phyloP scores from a whole-genome alignment of 352 stramenopile genomes.

The Phytophthora pluvialis region DNA sequence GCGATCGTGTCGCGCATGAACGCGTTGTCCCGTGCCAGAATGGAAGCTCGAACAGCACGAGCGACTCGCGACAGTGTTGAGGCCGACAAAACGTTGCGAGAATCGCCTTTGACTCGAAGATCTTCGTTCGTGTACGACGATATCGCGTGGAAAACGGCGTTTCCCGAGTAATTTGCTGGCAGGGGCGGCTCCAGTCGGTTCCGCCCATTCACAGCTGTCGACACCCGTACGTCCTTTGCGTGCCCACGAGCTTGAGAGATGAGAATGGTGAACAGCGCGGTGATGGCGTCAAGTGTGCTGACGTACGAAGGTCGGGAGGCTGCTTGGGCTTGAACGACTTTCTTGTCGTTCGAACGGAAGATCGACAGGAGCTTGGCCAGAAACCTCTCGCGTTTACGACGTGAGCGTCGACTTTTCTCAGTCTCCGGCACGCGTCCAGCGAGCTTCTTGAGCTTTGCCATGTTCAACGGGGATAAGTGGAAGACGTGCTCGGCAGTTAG shows the following conservation, averaged over 20 bases:
- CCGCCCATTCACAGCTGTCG: slow-evolving; percentile 55
- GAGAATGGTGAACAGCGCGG: slow-evolving; percentile 52
- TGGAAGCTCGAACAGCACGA: slow-evolving; percentile 44
- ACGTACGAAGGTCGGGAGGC: slow-evolving; percentile 33
- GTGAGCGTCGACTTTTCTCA: background rate
- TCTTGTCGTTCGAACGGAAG: slow-evolving; percentile 26
- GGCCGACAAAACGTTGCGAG: background rate
- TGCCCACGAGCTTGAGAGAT: slow-evolving; percentile 61
- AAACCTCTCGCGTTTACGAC: slow-evolving; percentile 2
- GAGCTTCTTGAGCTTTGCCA: slow-evolving; percentile 36
- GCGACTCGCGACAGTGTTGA: slow-evolving; percentile 34
- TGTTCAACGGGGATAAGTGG: slow-evolving; percentile 41
- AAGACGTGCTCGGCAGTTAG: slow-evolving; percentile 48
- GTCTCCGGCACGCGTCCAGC: background rate
- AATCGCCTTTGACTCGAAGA: slow-evolving; percentile 5
- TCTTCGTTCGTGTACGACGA: slow-evolving; percentile 41
- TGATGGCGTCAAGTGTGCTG: slow-evolving; percentile 60
- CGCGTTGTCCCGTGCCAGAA: slow-evolving; percentile 44
- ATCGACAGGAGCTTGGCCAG: slow-evolving; percentile 14
- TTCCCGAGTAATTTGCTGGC: slow-evolving; percentile 51
- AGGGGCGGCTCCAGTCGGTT: slow-evolving; percentile 49
- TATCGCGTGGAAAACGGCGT: slow-evolving; percentile 59
- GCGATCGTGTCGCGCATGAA: slow-evolving; percentile 63
- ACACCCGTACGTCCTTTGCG: slow-evolving; percentile 43
- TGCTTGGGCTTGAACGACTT: slow-evolving; percentile 2